A percentile compares a stretch with the other conserved stretches of the same genome.
phyloP scores from a whole-genome alignment of 768 basidiomycete genomes.

The Saitozyma podzolica region DNA sequence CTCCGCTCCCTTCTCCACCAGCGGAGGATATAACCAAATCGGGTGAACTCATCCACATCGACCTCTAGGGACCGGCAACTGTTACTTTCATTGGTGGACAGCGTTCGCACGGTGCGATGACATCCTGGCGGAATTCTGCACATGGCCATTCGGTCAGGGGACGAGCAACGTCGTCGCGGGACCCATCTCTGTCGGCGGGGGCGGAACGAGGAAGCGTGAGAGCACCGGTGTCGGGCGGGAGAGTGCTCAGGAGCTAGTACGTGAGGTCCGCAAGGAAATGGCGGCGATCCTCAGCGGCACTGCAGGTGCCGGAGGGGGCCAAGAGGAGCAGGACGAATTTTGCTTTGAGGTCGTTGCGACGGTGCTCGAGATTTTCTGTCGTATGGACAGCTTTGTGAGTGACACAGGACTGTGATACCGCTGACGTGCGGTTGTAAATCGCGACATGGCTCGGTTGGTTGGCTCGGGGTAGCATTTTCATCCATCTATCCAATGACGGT shows the following conservation, averaged over 20 bases:
- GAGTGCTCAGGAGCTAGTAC: conserved; percentile 55
- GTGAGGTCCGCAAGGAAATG: conserved; percentile 55
- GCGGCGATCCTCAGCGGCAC: conserved; percentile 16
- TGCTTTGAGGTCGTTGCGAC: conserved; percentile 89
- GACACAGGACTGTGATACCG: not conserved
- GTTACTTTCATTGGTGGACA: too few relatives aligned
- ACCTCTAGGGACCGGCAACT: too few relatives aligned
- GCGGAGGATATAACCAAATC: too few relatives aligned
- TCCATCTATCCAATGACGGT: too few relatives aligned
- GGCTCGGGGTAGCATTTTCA: too few relatives aligned
- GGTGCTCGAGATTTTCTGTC: conserved; percentile 87
- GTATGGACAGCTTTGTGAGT: conserved; percentile 78
- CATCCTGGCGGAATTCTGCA: conserved; percentile 82
- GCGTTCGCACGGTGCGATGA: conserved; percentile 94
- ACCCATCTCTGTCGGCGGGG: conserved; percentile 52
- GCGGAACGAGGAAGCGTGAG: conserved; percentile 66
- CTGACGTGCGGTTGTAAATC: too few relatives aligned
- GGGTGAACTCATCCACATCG: too few relatives aligned
- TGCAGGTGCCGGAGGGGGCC: conserved; percentile 43
- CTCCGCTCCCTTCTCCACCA: too few relatives aligned
- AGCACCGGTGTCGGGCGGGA: conserved; percentile 50
- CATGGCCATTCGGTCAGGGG: conserved; percentile 76
- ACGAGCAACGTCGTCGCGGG: conserved; percentile 55
- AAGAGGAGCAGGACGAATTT: conserved; percentile 60
- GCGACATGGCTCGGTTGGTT: too few relatives aligned